Conservation (phyloP, 192 early-diverging fungal species). For the Linnemannia exigua region DNA sequence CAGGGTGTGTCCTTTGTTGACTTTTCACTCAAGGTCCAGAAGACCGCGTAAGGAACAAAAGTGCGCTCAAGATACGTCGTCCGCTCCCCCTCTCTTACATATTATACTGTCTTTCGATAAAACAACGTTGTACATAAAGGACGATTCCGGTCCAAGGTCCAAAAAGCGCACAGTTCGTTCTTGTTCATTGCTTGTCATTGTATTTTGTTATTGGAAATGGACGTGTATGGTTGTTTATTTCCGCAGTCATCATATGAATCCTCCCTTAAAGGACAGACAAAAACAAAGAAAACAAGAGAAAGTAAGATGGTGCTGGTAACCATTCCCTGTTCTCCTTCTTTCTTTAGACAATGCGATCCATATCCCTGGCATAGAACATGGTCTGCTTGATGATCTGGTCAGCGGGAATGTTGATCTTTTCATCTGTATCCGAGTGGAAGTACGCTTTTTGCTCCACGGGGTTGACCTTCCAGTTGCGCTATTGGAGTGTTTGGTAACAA, state of each 20-base stretch:
- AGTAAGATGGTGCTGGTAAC: background rate
- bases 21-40: conserved; percentile 94
- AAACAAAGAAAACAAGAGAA: background rate
- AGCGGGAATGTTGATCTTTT: conserved; percentile 81
- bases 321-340: background rate
- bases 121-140: background rate
- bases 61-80: background rate
- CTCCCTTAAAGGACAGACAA: background rate
- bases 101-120: background rate
- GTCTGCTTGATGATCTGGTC: conserved; percentile 88
- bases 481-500: background rate
- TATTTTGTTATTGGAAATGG: background rate
- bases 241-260: background rate
- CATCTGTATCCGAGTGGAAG: conserved; percentile 77
- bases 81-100: background rate
- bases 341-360: conserved; percentile 94
- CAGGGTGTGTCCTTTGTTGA: conserved; percentile 97
- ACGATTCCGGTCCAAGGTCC: background rate
- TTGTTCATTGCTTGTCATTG: background rate
- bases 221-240: background rate
- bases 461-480: conserved; percentile 88
- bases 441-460: conserved; percentile 85
- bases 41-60: conserved; percentile 31
- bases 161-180: background rate
- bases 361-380: conserved; percentile 91